A percentile compares a stretch with the other conserved stretches of the same genome.
phyloP scores from a whole-genome alignment of 495 filamentous ascomycete species.

The Bacidia gigantensis region DNA sequence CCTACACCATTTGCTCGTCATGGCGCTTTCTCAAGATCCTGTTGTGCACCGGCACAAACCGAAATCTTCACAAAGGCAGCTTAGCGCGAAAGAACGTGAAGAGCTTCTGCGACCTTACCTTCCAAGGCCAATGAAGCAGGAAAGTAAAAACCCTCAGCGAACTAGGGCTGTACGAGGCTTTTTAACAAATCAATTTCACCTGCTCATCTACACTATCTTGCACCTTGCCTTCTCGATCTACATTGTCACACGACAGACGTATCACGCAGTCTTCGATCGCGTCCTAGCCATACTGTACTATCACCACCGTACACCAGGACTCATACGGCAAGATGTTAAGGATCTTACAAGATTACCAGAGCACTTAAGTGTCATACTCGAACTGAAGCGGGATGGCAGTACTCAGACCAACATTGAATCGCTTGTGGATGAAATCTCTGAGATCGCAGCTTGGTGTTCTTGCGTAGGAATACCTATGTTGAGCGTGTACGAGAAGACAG shows the following conservation, averaged over 20 bases:
- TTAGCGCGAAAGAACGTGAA: constrained; percentile 55
- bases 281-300: constrained; percentile 71
- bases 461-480: constrained; percentile 72
- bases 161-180: constrained; percentile 49
- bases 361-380: constrained; percentile 79
- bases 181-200: constrained; percentile 49
- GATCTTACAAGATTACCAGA: constrained; percentile 55
- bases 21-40: no score
- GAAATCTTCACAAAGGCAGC: constrained; percentile 39
- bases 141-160: constrained; percentile 14
- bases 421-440: constrained; percentile 77
- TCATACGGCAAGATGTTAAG: constrained; percentile 80
- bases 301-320: constrained; percentile 84
- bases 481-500: constrained; percentile 82
- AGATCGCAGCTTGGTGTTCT: constrained; percentile 83
- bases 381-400: constrained; percentile 52
- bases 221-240: constrained; percentile 78
- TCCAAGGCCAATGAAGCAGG: constrained; percentile 38
- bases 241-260: constrained; percentile 63
- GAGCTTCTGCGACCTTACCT: constrained; percentile 63
- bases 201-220: constrained; percentile 55
- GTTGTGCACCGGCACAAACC: constrained; percentile 54
- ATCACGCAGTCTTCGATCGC: constrained; percentile 60
- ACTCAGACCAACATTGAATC: constrained; percentile 57
- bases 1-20: no score